Conservation (phyloP, 352 stramenopile species). For the Blastocystis sp. region DNA sequence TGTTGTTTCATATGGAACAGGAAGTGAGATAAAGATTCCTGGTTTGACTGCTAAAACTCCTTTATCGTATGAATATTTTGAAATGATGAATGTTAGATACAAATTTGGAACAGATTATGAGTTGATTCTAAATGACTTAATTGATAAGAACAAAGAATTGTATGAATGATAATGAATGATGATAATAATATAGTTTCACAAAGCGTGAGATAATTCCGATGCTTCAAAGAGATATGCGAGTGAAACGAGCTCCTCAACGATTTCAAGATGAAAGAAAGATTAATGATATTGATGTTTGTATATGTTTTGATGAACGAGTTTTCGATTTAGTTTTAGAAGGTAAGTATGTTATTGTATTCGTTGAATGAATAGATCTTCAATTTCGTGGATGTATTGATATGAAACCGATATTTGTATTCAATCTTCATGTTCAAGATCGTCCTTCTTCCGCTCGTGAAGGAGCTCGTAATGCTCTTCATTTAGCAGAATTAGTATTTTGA, state of each 20-base stretch:
- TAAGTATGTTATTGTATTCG: background rate
- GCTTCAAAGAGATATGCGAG: conserved; percentile 26
- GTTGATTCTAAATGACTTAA: conserved; percentile 47
- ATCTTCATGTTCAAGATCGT: conserved; percentile 45
- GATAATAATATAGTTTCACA: conserved; percentile 13
- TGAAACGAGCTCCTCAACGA: conserved; percentile 49
- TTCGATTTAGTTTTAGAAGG: conserved; percentile 45
- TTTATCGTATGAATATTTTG: background rate
- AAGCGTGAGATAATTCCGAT: conserved; percentile 44
- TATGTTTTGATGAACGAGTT: conserved; percentile 54
- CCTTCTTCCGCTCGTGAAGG: conserved; percentile 13
- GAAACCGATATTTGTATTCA: conserved; percentile 54
- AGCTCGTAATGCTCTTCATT: background rate
- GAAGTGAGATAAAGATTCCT: conserved; percentile 39
- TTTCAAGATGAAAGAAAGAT: conserved; percentile 39
- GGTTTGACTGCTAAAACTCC: background rate
- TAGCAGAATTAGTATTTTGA: conserved; percentile 11
- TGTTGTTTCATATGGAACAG: conserved; percentile 44
- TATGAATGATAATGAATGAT: background rate
- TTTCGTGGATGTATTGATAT: background rate
- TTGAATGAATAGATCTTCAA: conserved; percentile 35
- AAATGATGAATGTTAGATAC: background rate
- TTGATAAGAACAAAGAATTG: conserved; percentile 36
- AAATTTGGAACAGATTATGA: conserved; percentile 54
- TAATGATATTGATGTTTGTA: conserved; percentile 53